Conservation (phyloP, 495 filamentous ascomycete species). For the Penicillium malachiteum region DNA sequence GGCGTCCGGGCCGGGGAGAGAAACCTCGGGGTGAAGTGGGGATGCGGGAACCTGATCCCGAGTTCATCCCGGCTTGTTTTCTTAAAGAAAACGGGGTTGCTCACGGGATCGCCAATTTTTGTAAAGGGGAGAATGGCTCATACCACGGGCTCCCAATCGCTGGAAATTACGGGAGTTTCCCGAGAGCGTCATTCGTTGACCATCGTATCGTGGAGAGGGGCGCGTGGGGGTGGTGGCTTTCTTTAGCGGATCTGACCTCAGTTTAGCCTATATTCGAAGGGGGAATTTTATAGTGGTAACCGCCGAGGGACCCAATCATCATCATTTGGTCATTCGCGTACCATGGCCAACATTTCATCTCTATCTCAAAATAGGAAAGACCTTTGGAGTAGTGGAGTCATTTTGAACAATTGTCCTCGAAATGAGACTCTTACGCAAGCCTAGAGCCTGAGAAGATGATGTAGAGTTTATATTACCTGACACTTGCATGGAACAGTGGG, state of each 20-base stretch:
- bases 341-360: background rate
- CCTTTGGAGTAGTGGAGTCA: background rate
- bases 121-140: background rate
- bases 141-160: too few species aligned
- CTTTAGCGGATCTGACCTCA: background rate
- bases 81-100: background rate
- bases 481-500: background rate
- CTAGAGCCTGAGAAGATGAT: background rate
- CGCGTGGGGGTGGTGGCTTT: conserved; percentile 4
- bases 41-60: conserved; percentile 15
- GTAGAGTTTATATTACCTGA: background rate
- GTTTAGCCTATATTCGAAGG: conserved; percentile 1
- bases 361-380: background rate
- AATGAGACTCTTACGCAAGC: too few species aligned
- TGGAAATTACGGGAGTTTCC: conserved; percentile 15
- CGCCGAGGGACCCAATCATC: background rate
- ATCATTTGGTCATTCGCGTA: background rate
- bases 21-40: conserved; percentile 5
- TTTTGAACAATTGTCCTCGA: background rate
- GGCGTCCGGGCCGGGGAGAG: conserved; percentile 2
- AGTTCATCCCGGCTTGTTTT: conserved; percentile 2
- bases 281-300: background rate
- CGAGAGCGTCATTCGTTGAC: conserved; percentile 19
- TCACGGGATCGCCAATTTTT: conserved; percentile 2
- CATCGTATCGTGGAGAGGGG: too few species aligned